Percentiles rank a stretch among this genome's conserved stretches.
phyloP scores from a whole-genome alignment of 495 filamentous ascomycete species.

The Hypoxylon trugodes region DNA sequence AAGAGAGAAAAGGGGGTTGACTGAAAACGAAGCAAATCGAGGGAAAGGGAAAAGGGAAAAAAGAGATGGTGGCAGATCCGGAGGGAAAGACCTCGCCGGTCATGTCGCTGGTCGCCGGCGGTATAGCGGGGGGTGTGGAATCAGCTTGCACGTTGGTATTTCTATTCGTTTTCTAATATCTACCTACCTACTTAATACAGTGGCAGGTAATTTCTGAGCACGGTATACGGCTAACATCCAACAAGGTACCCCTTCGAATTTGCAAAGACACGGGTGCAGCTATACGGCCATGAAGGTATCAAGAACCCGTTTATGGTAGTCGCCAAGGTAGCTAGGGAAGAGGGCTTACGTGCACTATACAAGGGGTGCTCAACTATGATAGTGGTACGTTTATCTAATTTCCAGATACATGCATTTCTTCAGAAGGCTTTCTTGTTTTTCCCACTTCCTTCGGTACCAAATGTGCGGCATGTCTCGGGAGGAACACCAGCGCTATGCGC shows the following conservation, averaged over 20 bases:
- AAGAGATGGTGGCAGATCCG: constrained; percentile 33
- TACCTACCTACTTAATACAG: neutral
- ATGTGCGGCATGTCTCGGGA: too few relatives aligned
- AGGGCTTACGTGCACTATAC: constrained; percentile 67
- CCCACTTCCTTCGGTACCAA: neutral
- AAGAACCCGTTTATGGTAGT: constrained; percentile 63
- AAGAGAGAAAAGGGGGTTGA: too few relatives aligned
- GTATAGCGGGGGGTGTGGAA: constrained; percentile 63
- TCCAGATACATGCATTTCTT: neutral
- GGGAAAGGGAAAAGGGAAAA: neutral
- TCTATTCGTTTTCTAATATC: neutral
- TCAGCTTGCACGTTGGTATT: constrained; percentile 54
- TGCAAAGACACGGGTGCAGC: constrained; percentile 71
- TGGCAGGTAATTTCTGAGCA: too few relatives aligned
- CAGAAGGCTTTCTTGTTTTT: neutral
- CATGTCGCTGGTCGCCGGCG: constrained; percentile 63
- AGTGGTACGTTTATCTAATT: constrained; percentile 49
- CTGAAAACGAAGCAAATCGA: neutral
- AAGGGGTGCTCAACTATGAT: constrained; percentile 71
- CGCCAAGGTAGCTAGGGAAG: constrained; percentile 48
- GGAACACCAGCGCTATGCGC: too few relatives aligned
- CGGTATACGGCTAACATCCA: neutral
- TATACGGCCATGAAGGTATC: constrained; percentile 56
- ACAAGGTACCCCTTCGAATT: constrained; percentile 70
- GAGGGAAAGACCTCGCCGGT: constrained; percentile 47